Evolutionary conservation across 257 asterid genomes (phyloP), one percentile per base, ranked within the genome.

Genomic region (Ehretia macrophylla): DNA sequence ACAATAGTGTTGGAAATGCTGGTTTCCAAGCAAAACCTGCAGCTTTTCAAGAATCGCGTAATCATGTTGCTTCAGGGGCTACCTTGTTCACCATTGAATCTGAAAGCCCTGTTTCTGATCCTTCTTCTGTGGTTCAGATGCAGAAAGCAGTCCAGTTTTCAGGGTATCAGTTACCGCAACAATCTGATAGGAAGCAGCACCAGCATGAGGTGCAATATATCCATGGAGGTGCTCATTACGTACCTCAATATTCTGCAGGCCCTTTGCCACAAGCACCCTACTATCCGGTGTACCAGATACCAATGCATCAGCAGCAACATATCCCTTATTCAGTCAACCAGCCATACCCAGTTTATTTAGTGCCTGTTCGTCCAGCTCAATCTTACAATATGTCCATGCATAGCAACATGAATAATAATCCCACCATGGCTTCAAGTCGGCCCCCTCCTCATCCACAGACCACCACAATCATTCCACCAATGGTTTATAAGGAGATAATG

Each of bases 211-310:
- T 84, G 59, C 88, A 80, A 59, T 69, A 76, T 35, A n/a, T 81
- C 70, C 94, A 83, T 56, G 87, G 87, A 53, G 79, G 80, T 58
- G 38, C 80, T 17, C 79, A 67, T 14, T 85, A 85, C 70, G 47
- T 72, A 27, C 80, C 90, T 68, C 92, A 82, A 60, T 86, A 71
- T 68, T 60, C 75, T 11, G 35, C 69, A 5, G 73, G 71, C 44
- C 79, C 76, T 18, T 17, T 79, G 62, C 81, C 84, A 67, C 57
- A 77, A 10, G 27, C 90, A 51, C 79, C 88, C 49, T 82, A 82
- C 68, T 83, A 83, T 73, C 95, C 90, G 5, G 48, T 76, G 19
- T 88, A 81, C 73, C 95, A 88, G 76, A 62, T 78, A 75, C 91
- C 95, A 38, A 50, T 75, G 68, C 85, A 70, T 39, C 81, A 75